Base-by-base conservation (phyloP, 169 alveolate genomes). In the Plasmodium knowlesi region DNA sequence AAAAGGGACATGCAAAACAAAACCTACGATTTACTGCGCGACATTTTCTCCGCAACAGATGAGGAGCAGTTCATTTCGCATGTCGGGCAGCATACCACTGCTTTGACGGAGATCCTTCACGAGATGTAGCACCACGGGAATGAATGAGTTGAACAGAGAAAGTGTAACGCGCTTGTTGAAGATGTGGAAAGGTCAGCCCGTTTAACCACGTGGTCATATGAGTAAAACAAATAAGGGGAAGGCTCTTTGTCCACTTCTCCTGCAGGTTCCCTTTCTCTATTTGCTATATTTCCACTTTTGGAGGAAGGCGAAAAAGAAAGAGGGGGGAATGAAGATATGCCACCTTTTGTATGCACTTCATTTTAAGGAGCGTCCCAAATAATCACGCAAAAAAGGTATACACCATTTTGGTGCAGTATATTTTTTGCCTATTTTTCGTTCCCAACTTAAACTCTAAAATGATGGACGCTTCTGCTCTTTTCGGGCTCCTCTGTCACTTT, bases 21-120 rank as follows among this genome's bases (percentile, higher is more conserved):
- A 19, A 53, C 46, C 2, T 53, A 84, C 30, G 61, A 34, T 43
- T 25, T 14, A 54, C 22, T 89, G 50, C 41, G 80, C 32, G 25
- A 50, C 1, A 67, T 89, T 25, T 89, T 89, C 67, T 43, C 19
- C 3, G 91, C 67, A 16, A 16, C 70, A 8, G 46, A 89, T 0
- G 94, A 89, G 50, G 25, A 43, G 19, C 43, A 43, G 46, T 89
- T 89, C 61, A 41, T 89, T 67, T 67, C 37, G 41, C 76, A 67
- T 1, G 83, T 25, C 43, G 25, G 43, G 22, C 25, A 74, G 28
- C 12, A 32, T 10, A 6, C 14, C 14, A 12, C 14, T 12, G 28
- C 34, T 10, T 57, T 74, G 57, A 74, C 5, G 34, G 61, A 74
- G 83, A 25, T 32, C 30, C 46, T 74, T 6, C n/a, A n/a, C 54